Percentiles rank a stretch among this genome's conserved stretches.
Conservation (phyloP, 495 filamentous ascomycete species). For the Aspergillus carlsbadensis region DNA sequence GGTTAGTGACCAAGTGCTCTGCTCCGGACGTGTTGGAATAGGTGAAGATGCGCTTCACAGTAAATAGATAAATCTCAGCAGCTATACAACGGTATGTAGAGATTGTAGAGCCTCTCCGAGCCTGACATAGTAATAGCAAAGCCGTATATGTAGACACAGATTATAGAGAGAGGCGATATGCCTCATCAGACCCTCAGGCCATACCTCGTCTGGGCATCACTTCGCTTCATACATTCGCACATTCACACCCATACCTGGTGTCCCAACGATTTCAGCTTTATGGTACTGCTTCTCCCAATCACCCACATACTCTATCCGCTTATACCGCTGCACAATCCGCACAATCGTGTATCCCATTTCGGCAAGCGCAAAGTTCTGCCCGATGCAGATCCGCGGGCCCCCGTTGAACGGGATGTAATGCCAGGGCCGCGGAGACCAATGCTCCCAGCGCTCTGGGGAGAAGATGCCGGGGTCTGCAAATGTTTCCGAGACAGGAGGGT, state of each 20-base stretch:
- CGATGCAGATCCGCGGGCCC: conserved; percentile 11
- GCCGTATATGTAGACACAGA: too few relatives aligned
- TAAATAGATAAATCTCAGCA: too few relatives aligned
- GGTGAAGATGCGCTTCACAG: too few relatives aligned
- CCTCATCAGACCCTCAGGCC: too few relatives aligned
- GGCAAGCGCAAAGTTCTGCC: conserved; percentile 11
- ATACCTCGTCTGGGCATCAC: background rate
- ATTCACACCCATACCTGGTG: background rate
- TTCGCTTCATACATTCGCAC: conserved; percentile 3
- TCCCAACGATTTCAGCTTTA: conserved; percentile 10
- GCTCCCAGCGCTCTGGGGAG: conserved; percentile 7
- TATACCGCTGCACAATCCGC: conserved; percentile 8
- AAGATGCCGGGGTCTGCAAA: conserved; percentile 8
- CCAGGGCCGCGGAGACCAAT: background rate
- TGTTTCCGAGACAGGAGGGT: conserved; percentile 1
- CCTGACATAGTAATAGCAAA: background rate
- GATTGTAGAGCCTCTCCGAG: background rate
- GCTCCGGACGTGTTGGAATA: too few relatives aligned
- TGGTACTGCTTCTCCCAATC: conserved; percentile 8
- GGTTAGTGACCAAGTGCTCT: too few relatives aligned
- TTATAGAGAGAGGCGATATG: too few relatives aligned
- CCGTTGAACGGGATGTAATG: conserved; percentile 11
- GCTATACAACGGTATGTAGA: too few relatives aligned
- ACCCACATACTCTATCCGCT: conserved; percentile 6
- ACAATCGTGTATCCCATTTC: conserved; percentile 14